A percentile compares a stretch with the other conserved stretches of the same genome.
These are phyloP conservation scores for Lactarius quietus DNA, from an alignment of 768 basidiomycete genomes.

Conservation along the genomic window DNA sequence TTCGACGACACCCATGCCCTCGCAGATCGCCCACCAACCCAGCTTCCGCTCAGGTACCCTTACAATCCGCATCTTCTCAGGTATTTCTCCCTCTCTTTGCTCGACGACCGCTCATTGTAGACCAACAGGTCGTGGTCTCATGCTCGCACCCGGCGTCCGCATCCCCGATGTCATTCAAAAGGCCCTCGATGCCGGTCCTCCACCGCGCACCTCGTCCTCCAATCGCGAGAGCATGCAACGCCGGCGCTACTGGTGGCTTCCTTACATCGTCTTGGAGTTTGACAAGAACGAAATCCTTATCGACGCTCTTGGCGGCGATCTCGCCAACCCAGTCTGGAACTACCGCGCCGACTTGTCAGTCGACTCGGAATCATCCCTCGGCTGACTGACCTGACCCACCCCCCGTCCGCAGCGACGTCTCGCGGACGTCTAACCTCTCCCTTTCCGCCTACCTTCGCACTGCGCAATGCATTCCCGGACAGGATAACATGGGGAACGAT, in stretches of 20 bases:
- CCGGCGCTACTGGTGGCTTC: conserved; percentile 92
- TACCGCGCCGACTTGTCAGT: conserved; percentile 93
- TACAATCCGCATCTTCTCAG: conserved; percentile 93
- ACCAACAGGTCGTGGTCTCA: conserved; percentile 82
- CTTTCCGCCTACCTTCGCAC: conserved; percentile 91
- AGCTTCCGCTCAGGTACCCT: conserved; percentile 86
- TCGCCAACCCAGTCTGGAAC: conserved; percentile 89
- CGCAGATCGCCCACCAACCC: conserved; percentile 31
- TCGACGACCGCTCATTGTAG: no score
- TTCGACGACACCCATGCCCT: conserved; percentile 66
- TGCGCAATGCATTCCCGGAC: conserved; percentile 61
- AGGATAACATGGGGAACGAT: conserved; percentile 97
- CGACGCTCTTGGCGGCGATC: conserved; percentile 94
- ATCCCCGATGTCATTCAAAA: conserved; percentile 84
- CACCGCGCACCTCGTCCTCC: conserved; percentile 47
- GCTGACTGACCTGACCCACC: conserved; percentile 17
- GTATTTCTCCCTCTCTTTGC: conserved; percentile 39
- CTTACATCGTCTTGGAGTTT: conserved; percentile 96
- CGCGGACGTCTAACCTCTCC: conserved; percentile 86
- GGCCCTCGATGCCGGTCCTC: conserved; percentile 63
- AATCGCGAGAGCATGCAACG: conserved; percentile 91
- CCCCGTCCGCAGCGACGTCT: conserved; percentile 70
- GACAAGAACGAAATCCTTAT: conserved; percentile 97
- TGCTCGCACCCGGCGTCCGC: conserved; percentile 70
- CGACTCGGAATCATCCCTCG: conserved; percentile 35